Evolutionary conservation across 495 filamentous ascomycete genomes (phyloP).

Genomic region (Hypoxylon rickii): DNA sequence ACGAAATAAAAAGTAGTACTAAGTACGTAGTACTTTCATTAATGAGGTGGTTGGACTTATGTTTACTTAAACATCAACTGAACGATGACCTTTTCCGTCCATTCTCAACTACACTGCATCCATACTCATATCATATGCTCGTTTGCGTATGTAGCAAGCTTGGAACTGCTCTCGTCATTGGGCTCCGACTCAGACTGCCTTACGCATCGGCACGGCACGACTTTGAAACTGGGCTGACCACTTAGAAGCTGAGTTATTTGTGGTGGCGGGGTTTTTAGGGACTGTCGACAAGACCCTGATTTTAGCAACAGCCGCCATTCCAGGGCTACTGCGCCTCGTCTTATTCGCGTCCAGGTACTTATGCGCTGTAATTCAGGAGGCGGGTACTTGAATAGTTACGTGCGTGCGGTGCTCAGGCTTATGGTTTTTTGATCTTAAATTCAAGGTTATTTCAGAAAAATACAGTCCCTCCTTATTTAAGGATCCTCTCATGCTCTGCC

Average conservation of each 20-base stretch:
- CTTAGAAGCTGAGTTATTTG: conserved; percentile 32
- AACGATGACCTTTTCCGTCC: too few relatives aligned
- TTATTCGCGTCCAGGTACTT: conserved; percentile 13
- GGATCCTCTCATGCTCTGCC: too few relatives aligned
- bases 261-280: conserved; percentile 25
- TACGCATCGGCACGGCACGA: not conserved
- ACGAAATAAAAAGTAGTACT: too few relatives aligned
- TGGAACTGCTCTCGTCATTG: conserved; percentile 6
- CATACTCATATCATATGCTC: not conserved
- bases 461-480: too few relatives aligned
- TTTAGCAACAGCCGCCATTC: not conserved
- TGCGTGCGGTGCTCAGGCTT: too few relatives aligned
- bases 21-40: not conserved
- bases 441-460: conserved; percentile 6
- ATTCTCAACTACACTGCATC: too few relatives aligned
- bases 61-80: too few relatives aligned
- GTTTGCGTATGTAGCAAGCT: not conserved
- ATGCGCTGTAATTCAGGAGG: conserved; percentile 14
- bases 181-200: not conserved
- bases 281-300: conserved; percentile 11
- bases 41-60: conserved; percentile 20
- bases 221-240: conserved; percentile 10
- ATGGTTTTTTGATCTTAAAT: not conserved
- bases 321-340: conserved; percentile 19
- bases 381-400: too few relatives aligned